These are phyloP conservation scores for Penicillium samsonianum DNA, from an alignment of 495 filamentous ascomycete species.

Conservation along the genomic window DNA sequence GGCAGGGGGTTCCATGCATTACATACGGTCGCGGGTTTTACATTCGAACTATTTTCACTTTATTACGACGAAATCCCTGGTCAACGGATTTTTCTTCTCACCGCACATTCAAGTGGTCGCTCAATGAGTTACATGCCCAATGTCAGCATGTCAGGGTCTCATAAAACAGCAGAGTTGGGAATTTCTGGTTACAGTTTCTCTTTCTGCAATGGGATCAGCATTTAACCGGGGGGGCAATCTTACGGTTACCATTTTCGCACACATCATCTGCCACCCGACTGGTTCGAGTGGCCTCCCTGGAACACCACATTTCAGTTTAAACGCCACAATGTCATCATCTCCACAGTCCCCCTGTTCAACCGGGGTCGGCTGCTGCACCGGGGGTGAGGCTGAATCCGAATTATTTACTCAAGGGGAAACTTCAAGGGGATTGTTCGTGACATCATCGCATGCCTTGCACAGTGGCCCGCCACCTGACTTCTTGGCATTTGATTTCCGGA, in stretches of 20 bases:
- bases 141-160: constrained; percentile 6
- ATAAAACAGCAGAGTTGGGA: constrained; percentile 4
- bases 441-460: constrained; percentile 33
- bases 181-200: background rate
- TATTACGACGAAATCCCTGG: constrained; percentile 1
- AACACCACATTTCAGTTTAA: constrained; percentile 1
- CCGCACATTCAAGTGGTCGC: constrained; percentile 9
- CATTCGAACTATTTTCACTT: constrained; percentile 8
- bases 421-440: constrained; percentile 27
- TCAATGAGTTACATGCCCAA: constrained; percentile 1
- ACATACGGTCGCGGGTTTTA: constrained; percentile 5
- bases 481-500: constrained; percentile 27
- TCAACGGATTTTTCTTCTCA: constrained; percentile 5
- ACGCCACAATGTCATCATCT: constrained; percentile 22
- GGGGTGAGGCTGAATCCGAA: constrained; percentile 12
- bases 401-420: constrained; percentile 22
- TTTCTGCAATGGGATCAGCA: constrained; percentile 11
- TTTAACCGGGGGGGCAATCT: constrained; percentile 2
- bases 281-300: constrained; percentile 23
- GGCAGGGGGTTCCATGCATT: constrained; percentile 3
- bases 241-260: constrained; percentile 20
- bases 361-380: constrained; percentile 12
- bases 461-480: constrained; percentile 28
- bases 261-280: constrained; percentile 26
- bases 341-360: constrained; percentile 16